Base-by-base conservation (phyloP, 2,329 filamentous ascomycete genomes). In the Calonectria ilicicola region DNA sequence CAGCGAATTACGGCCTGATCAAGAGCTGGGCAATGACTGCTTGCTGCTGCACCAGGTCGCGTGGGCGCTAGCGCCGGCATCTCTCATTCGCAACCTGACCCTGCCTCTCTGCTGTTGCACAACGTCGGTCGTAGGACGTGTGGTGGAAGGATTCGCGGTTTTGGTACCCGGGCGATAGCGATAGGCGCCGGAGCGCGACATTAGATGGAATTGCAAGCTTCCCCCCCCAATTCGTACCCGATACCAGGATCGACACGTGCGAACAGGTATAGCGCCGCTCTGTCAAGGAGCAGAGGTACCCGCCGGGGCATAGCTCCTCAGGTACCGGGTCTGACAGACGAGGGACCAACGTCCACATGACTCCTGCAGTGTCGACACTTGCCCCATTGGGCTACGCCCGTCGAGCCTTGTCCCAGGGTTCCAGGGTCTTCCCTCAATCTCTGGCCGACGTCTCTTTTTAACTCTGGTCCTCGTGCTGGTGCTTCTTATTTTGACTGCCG, bases 361-460 rank as follows among this genome's bases (percentile, higher is more conserved):
- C 74, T 75, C 72, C 64, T 72, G 64, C 68, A 66, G 51, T 76
- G 77, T 79, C 77, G 76, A 77, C 77, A 79, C 77, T 78, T 76
- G 75, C 75, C 74, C 62, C 27, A 63, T 66, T 42, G 10, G 46
- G 53, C 19, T 42, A 58, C 53, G 53, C 53, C 53, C 53, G 35
- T 35, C 63, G 21, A 44, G 32, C 49, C 56, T 27, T 42, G 42
- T 35, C 49, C 49, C 29, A 29, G 32, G 26, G 64, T 58, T 42
- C 67, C 29, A 71, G 69, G 69, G 69, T 67, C 56, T 38, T 67
- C 65, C 51, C 29, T 29, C 46, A 42, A 44, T 49, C 49, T 51
- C 29, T 51, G 53, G 29, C 53, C 53, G 53, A 58, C 53, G 53
- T 58, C 53, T 58, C 53, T 58, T 58, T 58, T 58, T 58, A 58